phyloP scores from a whole-genome alignment of 306 rosid genomes.

The Trichosanthes truncata region DNA sequence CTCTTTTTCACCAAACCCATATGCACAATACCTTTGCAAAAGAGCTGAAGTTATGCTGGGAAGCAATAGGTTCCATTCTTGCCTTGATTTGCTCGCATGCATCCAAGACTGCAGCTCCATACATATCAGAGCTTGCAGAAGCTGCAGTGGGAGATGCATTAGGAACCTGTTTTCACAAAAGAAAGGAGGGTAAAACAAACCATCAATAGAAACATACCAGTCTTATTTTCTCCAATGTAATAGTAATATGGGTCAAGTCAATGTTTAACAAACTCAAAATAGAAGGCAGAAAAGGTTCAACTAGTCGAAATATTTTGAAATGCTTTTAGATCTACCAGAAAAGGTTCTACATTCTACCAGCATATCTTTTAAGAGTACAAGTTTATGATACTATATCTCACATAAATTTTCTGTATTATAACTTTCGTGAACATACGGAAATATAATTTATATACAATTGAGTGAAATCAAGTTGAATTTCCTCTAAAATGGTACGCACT shows the following conservation, averaged over 20 bases:
- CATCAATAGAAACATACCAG: neutral
- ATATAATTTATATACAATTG: neutral
- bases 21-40: slow-evolving; percentile 25
- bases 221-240: neutral
- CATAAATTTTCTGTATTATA: neutral
- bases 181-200: slow-evolving; percentile 10
- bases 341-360: neutral
- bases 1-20: neutral
- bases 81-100: slow-evolving; percentile 85
- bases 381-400: neutral
- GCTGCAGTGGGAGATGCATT: slow-evolving; percentile 95
- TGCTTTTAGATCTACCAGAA: neutral
- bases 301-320: neutral
- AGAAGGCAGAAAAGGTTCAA: neutral
- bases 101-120: slow-evolving; percentile 93
- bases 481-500: neutral
- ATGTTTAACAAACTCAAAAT: neutral
- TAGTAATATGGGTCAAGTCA: neutral
- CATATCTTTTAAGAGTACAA: neutral
- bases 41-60: slow-evolving; percentile 47
- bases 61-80: slow-evolving; percentile 79
- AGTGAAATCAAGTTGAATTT: neutral
- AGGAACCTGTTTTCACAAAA: slow-evolving; percentile 55
- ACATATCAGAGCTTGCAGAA: slow-evolving; percentile 95
- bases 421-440: neutral